Evolutionary conservation across 371 early-diverging fungal species (phyloP).

Genomic region (Apophysomyces elegans): DNA sequence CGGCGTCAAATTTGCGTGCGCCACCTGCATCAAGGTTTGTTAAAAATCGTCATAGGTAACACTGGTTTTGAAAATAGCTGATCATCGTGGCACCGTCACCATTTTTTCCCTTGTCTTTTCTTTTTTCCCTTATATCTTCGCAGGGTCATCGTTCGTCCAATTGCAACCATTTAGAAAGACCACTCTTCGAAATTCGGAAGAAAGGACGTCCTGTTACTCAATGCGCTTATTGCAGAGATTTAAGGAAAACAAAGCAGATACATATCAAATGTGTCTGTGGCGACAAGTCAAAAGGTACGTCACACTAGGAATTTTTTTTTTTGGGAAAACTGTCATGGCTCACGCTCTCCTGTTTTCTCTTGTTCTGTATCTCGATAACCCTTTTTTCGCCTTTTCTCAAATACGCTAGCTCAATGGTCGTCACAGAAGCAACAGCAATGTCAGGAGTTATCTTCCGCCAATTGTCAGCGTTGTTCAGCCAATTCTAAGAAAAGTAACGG

Average conservation of each 20-base stretch:
- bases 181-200: constrained; percentile 25
- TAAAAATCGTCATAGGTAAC: constrained; percentile 2
- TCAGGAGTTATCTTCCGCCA: neutral
- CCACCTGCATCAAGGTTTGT: constrained; percentile 38
- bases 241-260: constrained; percentile 33
- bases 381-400: neutral
- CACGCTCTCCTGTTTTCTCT: neutral
- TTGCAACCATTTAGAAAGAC: constrained; percentile 23
- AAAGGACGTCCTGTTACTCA: constrained; percentile 36
- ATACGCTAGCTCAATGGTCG: neutral
- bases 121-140: neutral
- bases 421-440: neutral
- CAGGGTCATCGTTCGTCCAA: constrained; percentile 27
- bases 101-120: no score
- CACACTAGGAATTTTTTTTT: neutral
- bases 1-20: constrained; percentile 40
- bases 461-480: neutral
- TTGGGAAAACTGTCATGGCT: neutral
- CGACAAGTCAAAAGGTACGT: constrained; percentile 7
- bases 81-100: constrained; percentile 3
- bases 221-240: constrained; percentile 32
- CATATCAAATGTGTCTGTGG: constrained; percentile 36
- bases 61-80: constrained; percentile 7
- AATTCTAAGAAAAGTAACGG: neutral
- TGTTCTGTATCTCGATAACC: neutral